Conservation (phyloP, 805 yeast species). For the Ogataea kodamae region DNA sequence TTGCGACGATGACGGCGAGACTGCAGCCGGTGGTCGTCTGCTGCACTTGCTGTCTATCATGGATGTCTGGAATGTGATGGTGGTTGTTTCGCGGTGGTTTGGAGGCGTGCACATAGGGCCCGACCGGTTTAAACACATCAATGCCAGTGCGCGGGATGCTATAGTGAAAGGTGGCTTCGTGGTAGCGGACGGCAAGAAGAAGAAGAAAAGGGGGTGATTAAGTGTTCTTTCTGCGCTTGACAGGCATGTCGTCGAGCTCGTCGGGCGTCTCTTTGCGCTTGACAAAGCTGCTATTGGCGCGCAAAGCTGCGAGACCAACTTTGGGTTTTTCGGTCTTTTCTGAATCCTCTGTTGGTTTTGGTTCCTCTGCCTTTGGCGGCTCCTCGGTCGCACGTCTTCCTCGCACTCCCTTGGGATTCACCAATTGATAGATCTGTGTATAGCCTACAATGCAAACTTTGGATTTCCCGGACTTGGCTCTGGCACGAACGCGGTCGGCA, state of each 20-base stretch:
- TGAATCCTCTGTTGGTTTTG: constrained; percentile 1
- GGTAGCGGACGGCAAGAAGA: constrained; percentile 20
- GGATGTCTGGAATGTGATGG: constrained; percentile 82
- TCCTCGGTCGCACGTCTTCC: constrained; percentile 18
- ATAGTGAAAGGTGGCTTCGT: constrained; percentile 59
- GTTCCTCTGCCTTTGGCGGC: constrained; percentile 23
- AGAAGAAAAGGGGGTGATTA: constrained; percentile 28
- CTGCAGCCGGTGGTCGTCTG: constrained; percentile 91
- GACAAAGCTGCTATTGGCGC: constrained; percentile 7
- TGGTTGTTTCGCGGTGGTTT: constrained; percentile 87
- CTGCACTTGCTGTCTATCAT: constrained; percentile 68
- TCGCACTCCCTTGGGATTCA: constrained; percentile 2
- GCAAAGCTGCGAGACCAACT: constrained; percentile 7
- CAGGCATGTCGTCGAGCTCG: constrained; percentile 14
- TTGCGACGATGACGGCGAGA: constrained; percentile 95
- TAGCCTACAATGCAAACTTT: constrained; percentile 30
- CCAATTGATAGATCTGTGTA: constrained; percentile 21
- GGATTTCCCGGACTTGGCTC: constrained; percentile 15
- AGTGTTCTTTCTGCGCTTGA: constrained; percentile 15
- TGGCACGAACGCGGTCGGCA: constrained; percentile 25
- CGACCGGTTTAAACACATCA: constrained; percentile 90
- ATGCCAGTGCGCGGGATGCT: constrained; percentile 83
- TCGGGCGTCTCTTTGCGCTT: constrained; percentile 3
- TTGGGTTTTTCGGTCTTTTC: constrained; percentile 1
- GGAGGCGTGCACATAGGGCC: constrained; percentile 93